Base-by-base conservation (phyloP, 805 yeast genomes). In the Tetrapisispora arboricola region DNA sequence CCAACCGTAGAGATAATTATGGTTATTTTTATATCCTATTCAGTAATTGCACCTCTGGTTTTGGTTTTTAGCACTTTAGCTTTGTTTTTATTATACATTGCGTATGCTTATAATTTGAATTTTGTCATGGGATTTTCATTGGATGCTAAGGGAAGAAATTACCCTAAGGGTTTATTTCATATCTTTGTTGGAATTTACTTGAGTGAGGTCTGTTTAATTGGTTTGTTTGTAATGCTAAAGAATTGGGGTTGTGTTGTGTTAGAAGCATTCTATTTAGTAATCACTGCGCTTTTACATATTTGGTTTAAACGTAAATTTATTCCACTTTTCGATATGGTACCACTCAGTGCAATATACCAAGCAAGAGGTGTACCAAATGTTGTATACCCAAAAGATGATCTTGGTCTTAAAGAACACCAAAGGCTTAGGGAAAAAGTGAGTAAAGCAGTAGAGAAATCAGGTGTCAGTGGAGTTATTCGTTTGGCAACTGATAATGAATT, bases 171-270 rank as follows among this genome's bases (percentile, higher is more conserved):
- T 2, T 58, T 83, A 48, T 78, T 82, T 60, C 85, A 82, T 61
- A 67, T 78, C 11, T 82, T 81, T 57, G 81, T 76, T 43, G 87
- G 80, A 12, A 48, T 84, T 32, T 84, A 84, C 58, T 63, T 84
- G 46, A 81, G 80, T 33, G 85, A 84, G 60, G 63, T 80, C 33
- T 78, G 84, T 60, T 63, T 82, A 42, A 60, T 76, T 43, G 90
- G 83, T 30, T 66, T 84, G 56, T 83, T 83, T 55, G 81, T 83
- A 30, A 77, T 81, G 76, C 73, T 76, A 34, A 80, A 84, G 66
- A 70, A 80, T 48, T 84, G 90, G 90, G 85, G 82, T 18, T 76
- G 80, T 50, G 76, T 82, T 48, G 92, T 68, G 3, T 64, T 84
- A 42, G 88, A 82, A 60, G 80, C 67, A 41, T 69, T 76, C n/a